phyloP scores from a whole-genome alignment of 148 eudicot species.

The Rhododendron ovatum region DNA sequence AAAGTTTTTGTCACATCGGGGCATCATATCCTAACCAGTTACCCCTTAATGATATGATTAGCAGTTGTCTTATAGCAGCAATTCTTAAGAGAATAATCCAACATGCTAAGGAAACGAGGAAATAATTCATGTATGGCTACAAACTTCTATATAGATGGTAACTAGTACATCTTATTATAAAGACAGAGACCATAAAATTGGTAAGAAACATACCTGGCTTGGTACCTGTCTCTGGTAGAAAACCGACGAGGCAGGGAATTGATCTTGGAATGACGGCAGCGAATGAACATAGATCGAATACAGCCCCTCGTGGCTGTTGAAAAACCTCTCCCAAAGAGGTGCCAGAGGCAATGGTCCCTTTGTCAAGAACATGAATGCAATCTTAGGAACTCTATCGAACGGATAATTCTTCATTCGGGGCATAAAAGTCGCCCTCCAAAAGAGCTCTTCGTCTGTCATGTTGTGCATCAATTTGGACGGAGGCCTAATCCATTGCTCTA shows the following conservation, averaged over 20 bases:
- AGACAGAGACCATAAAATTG: not conserved
- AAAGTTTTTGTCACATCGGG: not conserved
- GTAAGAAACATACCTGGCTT: constrained; percentile 60
- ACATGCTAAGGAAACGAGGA: not conserved
- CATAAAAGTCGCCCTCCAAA: constrained; percentile 79
- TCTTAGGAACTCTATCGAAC: constrained; percentile 60
- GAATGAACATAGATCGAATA: constrained; percentile 85
- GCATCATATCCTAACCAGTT: not conserved
- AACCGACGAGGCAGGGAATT: constrained; percentile 60
- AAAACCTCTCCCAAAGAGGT: constrained; percentile 93
- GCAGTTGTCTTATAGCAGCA: not conserved
- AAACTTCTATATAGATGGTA: not conserved
- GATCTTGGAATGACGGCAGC: constrained; percentile 49
- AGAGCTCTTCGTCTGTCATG: constrained; percentile 75
- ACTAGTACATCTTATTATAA: not conserved
- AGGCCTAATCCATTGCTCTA: constrained; percentile 58
- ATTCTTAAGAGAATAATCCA: not conserved
- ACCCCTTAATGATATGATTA: not conserved
- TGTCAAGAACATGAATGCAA: constrained; percentile 95
- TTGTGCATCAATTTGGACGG: constrained; percentile 67
- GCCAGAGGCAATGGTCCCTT: constrained; percentile 94
- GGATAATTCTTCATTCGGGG: constrained; percentile 63
- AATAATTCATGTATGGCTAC: not conserved
- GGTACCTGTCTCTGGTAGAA: constrained; percentile 75
- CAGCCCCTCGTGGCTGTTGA: constrained; percentile 52